Base-by-base conservation (phyloP, 371 early-diverging fungal species). In the Zopfochytrium polystomum region DNA sequence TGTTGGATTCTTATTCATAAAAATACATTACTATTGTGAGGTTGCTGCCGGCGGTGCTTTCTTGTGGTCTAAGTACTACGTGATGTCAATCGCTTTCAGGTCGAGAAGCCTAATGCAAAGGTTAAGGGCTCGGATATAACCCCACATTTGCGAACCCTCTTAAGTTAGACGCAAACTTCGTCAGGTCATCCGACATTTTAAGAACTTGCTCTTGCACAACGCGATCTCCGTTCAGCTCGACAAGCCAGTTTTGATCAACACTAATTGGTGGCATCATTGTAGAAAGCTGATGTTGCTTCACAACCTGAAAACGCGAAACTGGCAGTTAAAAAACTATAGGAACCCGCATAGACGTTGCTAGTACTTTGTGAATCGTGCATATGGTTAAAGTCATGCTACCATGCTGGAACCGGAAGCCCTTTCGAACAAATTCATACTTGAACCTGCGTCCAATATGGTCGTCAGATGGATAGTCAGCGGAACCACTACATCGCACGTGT, bases 341-440 rank as follows among this genome's bases (percentile, higher is more conserved):
- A 49, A 52, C 26, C 15, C 20, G 32, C n/a, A 3, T n/a, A 23
- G 7, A 20, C 13, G 29, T 20, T 5, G 23, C 7, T 23, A 13
- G 20, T 34, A 68, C 66, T 56, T 57, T 52, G 45, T 58, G 63
- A 4, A 62, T 46, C 27, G 51, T 34, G 54, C 30, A 61, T 7
- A 73, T 52, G 1, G 38, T 51, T 27, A 68, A 64, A 18, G 22
- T 20, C 3, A 66, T 22, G 9, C 13, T 22, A 3, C 55, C 60
- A 30, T 52, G 61, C 22, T 43, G 27, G 33, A 73, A 73, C 2
- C 30, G 25, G 48, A 52, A 73, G 4, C 69, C 73, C 32, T 62
- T 55, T 30, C 60, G 29, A 3, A 60, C 54, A 45, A 64, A 62
- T 33, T 72, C 72, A 31, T 60, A 63, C 26, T 50, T 45, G 18